Evolutionary conservation across 805 yeast genomes (phyloP), one percentile per base, ranked within the genome.

Genomic region (Ogataea minuta): DNA sequence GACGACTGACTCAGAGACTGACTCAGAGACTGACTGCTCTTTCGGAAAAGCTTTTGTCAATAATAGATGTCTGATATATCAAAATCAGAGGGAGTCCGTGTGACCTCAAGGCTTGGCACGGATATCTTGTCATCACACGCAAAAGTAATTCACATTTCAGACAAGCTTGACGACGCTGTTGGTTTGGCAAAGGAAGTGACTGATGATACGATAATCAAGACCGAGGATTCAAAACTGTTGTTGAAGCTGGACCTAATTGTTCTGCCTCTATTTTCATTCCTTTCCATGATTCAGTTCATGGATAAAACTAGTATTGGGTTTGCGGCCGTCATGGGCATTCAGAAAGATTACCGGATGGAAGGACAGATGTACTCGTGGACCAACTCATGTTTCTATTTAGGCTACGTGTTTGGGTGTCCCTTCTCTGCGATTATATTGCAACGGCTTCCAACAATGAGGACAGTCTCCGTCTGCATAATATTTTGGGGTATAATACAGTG

Each of bases 321-420:
- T 32, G 65, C 65, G 43, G 63, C 65, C 28, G 63, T 67, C 12
- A 61, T 62, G 39, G 84, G 82, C 4, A 50, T 79, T 17, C 54
- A 68, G 35, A 53, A 54, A 2, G 81, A 74, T 42, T 54, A 74
- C 44, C 50, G 65, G n/a, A 70, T 79, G 76, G 36, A 45, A 17
- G 76, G 76, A 2, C 44, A 52, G 35, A 52, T 66, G 57, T 67
- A 71, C 49, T 56, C 73, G 24, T 71, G 80, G 77, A 57, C 71
- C 10, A 74, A 79, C 16, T 66, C 78, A 1, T 45, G 74, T 11
- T 74, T 74, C 48, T 74, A 73, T 48, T 72, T 70, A 19, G 80
- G 79, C 3, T 72, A 62, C 44, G 52, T 68, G n/a, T 54, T 66
- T 6, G 75, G 72, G 7, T 71, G 69, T 34, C 31, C 59, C 6